Percentiles rank a stretch among this genome's conserved stretches.
phyloP scores from a whole-genome alignment of 768 basidiomycete genomes.

The Terana coerulea region DNA sequence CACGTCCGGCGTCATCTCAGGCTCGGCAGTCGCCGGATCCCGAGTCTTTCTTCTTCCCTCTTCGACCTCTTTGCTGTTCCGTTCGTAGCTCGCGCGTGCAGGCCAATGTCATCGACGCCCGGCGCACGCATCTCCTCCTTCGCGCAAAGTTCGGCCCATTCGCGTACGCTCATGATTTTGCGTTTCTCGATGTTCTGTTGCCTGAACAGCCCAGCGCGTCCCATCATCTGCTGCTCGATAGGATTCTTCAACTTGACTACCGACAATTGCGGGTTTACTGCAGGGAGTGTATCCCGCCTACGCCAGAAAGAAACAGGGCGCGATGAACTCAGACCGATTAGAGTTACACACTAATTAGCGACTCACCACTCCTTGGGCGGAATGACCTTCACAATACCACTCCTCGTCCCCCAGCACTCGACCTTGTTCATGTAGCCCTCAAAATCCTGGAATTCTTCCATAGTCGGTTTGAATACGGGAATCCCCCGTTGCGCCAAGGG shows the following conservation, averaged over 20 bases:
- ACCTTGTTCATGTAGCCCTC: conserved; percentile 85
- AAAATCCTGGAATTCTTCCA: conserved; percentile 90
- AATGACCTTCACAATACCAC: conserved; percentile 95
- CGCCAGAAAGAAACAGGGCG: conserved; percentile 1
- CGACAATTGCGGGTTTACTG: conserved; percentile 65
- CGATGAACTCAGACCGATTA: conserved; percentile 15
- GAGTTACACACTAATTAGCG: conserved; percentile 1
- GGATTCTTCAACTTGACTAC: conserved; percentile 80
- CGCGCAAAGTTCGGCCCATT: conserved; percentile 78
- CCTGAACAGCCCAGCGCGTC: conserved; percentile 81
- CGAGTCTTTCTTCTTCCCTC: conserved; percentile 42
- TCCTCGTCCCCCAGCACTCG: conserved; percentile 85
- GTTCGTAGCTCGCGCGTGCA: conserved; percentile 41
- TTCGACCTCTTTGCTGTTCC: conserved; percentile 30
- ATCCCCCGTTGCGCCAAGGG: conserved; percentile 83
- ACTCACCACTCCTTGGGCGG: conserved; percentile 92
- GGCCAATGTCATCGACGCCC: conserved; percentile 63
- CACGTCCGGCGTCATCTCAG: conserved; percentile 30
- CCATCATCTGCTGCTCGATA: conserved; percentile 92
- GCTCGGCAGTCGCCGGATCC: conserved; percentile 42
- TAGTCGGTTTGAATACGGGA: conserved; percentile 92
- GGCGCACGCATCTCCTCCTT: conserved; percentile 74
- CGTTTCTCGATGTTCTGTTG: conserved; percentile 91
- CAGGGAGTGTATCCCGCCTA: conserved; percentile 72
- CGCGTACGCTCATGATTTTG: conserved; percentile 76